phyloP scores from a whole-genome alignment of 805 yeast species.

The Teunomyces tritomae region DNA sequence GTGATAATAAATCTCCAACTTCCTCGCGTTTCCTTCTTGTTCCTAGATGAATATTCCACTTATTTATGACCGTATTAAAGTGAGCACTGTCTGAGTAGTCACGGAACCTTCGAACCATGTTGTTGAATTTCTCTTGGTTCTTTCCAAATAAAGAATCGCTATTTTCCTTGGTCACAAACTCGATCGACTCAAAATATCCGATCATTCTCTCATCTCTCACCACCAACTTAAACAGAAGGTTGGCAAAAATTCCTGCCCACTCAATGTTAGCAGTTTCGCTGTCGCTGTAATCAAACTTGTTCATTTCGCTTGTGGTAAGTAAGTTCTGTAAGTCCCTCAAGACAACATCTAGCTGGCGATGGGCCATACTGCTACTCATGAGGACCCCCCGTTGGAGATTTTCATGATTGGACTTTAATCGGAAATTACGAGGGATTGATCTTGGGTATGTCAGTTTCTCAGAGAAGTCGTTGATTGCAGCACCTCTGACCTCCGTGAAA shows the following conservation, averaged over 20 bases:
- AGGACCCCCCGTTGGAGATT: background rate
- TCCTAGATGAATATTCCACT: background rate
- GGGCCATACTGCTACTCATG: background rate
- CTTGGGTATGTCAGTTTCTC: background rate
- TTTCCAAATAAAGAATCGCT: background rate
- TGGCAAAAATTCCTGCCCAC: background rate
- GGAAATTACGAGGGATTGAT: conserved; percentile 1
- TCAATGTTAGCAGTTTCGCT: background rate
- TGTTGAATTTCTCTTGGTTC: background rate
- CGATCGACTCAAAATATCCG: background rate
- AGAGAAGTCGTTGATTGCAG: background rate
- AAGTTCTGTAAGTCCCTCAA: background rate
- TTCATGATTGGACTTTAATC: background rate
- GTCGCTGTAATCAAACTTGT: background rate
- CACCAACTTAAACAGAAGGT: background rate
- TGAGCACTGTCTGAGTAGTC: background rate
- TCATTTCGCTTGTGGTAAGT: background rate
- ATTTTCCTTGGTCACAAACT: background rate
- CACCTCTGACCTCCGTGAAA: conserved; percentile 6
- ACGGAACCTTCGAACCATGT: background rate
- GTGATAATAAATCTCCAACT: background rate
- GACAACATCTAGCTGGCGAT: background rate
- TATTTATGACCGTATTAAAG: background rate
- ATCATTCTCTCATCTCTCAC: background rate
- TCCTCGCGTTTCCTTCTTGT: conserved; percentile 1